Evolutionary conservation across 352 stramenopile species (phyloP).

Genomic region (Phytophthora vignae): DNA sequence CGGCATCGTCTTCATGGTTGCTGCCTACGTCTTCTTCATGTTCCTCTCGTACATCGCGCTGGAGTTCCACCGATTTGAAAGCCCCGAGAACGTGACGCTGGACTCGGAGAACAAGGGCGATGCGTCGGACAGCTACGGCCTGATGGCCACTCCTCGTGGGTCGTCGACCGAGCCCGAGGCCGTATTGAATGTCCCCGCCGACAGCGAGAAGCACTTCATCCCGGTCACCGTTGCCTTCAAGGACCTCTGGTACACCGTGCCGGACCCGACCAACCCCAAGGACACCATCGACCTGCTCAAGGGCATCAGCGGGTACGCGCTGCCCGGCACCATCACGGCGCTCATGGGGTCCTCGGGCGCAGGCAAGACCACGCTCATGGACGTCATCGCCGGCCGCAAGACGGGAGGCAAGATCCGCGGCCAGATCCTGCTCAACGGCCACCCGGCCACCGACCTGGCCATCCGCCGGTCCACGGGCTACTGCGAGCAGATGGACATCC

Average conservation of each 20-base stretch:
- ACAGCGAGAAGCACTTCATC: constrained; percentile 13
- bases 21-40: constrained; percentile 16
- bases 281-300: no score
- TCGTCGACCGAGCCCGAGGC: background rate
- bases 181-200: background rate
- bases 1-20: constrained; percentile 11
- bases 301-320: no score
- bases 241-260: background rate
- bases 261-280: no score
- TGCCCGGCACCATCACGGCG: no score
- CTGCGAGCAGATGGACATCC: constrained; percentile 33
- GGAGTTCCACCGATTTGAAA: constrained; percentile 12
- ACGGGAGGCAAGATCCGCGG: no score
- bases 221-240: constrained; percentile 12
- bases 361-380: no score
- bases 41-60: constrained; percentile 16
- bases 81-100: constrained; percentile 13
- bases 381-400: no score
- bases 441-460: constrained; percentile 38
- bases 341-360: no score
- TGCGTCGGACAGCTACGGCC: background rate
- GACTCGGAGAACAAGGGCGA: constrained; percentile 6
- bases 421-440: constrained; percentile 57
- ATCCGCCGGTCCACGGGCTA: constrained; percentile 30
- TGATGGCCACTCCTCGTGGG: background rate